Conservation (phyloP, 495 filamentous ascomycete genomes). For the Choiromyces venosus region DNA sequence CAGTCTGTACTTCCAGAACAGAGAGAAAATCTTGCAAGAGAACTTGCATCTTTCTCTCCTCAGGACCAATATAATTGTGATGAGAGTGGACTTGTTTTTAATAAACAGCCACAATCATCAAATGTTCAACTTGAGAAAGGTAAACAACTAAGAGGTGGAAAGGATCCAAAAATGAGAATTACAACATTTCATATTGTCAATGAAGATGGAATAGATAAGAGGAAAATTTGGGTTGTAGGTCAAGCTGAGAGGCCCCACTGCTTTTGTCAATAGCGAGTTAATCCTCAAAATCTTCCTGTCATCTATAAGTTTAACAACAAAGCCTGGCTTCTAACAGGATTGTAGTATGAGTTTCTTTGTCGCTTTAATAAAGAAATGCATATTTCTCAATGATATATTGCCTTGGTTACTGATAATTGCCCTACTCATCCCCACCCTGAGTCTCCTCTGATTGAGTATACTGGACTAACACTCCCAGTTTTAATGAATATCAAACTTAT, state of each 20-base stretch:
- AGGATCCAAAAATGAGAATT: constrained; percentile 20
- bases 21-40: constrained; percentile 10
- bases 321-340: constrained; percentile 27
- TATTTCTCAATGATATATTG: constrained; percentile 18
- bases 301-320: constrained; percentile 37
- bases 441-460: constrained; percentile 24
- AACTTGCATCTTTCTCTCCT: constrained; percentile 19
- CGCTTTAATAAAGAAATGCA: constrained; percentile 29
- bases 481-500: constrained; percentile 34
- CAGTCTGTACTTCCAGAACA: constrained; percentile 23
- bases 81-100: constrained; percentile 20
- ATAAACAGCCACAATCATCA: too few species aligned
- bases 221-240: constrained; percentile 22
- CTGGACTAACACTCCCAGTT: constrained; percentile 26
- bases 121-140: too few species aligned
- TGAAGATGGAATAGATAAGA: constrained; percentile 28
- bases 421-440: constrained; percentile 28
- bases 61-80: constrained; percentile 29
- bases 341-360: constrained; percentile 35
- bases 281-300: too few species aligned
- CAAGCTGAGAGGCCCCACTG: constrained; percentile 24
- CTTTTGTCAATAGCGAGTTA: constrained; percentile 23
- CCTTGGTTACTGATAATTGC: constrained; percentile 34
- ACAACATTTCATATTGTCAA: constrained; percentile 28
- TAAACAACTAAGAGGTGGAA: constrained; percentile 9